Conservation (phyloP, 108 stramenopile species). For the Aureococcus anophagefferens region DNA sequence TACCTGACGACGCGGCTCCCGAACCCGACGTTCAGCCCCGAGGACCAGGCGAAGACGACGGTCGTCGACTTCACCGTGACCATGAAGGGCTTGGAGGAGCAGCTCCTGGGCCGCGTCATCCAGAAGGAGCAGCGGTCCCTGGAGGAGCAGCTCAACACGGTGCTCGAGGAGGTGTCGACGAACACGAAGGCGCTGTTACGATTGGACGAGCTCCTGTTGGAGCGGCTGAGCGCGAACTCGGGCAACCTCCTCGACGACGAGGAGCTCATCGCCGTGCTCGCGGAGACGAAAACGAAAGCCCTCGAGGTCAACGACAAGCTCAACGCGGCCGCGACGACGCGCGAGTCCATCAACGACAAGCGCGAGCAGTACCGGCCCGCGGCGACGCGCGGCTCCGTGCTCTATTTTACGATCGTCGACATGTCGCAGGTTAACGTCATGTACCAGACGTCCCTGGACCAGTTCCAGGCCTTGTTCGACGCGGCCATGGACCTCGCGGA, state of each 20-base stretch:
- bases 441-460: conserved; percentile 43
- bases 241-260: conserved; percentile 48
- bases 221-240: conserved; percentile 30
- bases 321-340: conserved; percentile 30
- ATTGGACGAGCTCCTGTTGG: conserved; percentile 32
- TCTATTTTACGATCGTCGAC: conserved; percentile 41
- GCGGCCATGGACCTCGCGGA: conserved; percentile 34
- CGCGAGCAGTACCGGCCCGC: conserved; percentile 46
- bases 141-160: conserved; percentile 37
- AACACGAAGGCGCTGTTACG: conserved; percentile 30
- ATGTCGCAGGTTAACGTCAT: conserved; percentile 35
- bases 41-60: conserved; percentile 38
- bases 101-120: conserved; percentile 41
- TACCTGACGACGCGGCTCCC: conserved; percentile 50
- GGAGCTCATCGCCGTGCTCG: conserved; percentile 34
- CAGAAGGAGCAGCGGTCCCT: conserved; percentile 36
- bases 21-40: conserved; percentile 39
- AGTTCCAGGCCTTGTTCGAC: conserved; percentile 35
- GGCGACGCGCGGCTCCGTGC: conserved; percentile 33
- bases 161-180: conserved; percentile 30
- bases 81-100: conserved; percentile 40
- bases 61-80: conserved; percentile 48
- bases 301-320: conserved; percentile 40
- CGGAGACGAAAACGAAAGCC: conserved; percentile 36
- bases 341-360: conserved; percentile 35